Evolutionary conservation across 2,329 filamentous ascomycete genomes (phyloP).

Genomic region (Xylariaceae sp.): DNA sequence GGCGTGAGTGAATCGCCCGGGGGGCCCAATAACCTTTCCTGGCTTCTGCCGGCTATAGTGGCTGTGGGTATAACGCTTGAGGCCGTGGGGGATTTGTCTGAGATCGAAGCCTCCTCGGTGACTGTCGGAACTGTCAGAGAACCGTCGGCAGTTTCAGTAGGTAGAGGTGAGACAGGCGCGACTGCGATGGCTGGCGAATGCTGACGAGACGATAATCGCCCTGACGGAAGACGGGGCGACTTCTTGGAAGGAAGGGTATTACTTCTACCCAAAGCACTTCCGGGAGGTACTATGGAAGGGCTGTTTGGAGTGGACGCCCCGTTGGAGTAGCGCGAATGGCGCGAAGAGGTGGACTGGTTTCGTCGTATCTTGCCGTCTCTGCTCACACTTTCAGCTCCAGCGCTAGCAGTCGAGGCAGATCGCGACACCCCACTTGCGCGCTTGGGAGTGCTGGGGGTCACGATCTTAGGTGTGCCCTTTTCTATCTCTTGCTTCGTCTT

Average conservation of each 20-base stretch:
- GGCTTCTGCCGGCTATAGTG: slow-evolving; percentile 41
- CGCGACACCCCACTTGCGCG: slow-evolving; percentile 60
- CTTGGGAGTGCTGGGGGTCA: slow-evolving; percentile 47
- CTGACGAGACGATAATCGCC: slow-evolving; percentile 55
- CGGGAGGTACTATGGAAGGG: slow-evolving; percentile 52
- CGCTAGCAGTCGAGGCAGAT: slow-evolving; percentile 84
- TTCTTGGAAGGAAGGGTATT: slow-evolving; percentile 93
- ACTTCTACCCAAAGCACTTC: slow-evolving; percentile 59
- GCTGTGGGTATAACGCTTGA: slow-evolving; percentile 31
- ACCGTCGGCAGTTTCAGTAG: slow-evolving; percentile 39
- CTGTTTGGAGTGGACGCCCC: slow-evolving; percentile 67
- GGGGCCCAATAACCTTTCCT: slow-evolving; percentile 44
- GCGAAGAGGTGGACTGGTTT: slow-evolving; percentile 91
- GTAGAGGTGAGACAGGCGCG: slow-evolving; percentile 47
- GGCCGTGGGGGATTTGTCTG: slow-evolving; percentile 25
- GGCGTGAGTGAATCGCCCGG: slow-evolving; percentile 49
- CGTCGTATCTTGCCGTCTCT: slow-evolving; percentile 76
- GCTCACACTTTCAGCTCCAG: slow-evolving; percentile 79
- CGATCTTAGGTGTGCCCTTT: slow-evolving; percentile 61
- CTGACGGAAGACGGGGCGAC: slow-evolving; percentile 66
- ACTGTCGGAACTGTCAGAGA: slow-evolving; percentile 33
- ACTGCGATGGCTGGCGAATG: slow-evolving; percentile 31
- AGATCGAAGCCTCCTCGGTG: slow-evolving; percentile 25
- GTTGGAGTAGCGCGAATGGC: slow-evolving; percentile 72
- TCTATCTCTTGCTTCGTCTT: slow-evolving; percentile 61